These are phyloP conservation scores for Vachellia pachyceras DNA, from an alignment of 306 rosid genomes.

Conservation along the genomic window DNA sequence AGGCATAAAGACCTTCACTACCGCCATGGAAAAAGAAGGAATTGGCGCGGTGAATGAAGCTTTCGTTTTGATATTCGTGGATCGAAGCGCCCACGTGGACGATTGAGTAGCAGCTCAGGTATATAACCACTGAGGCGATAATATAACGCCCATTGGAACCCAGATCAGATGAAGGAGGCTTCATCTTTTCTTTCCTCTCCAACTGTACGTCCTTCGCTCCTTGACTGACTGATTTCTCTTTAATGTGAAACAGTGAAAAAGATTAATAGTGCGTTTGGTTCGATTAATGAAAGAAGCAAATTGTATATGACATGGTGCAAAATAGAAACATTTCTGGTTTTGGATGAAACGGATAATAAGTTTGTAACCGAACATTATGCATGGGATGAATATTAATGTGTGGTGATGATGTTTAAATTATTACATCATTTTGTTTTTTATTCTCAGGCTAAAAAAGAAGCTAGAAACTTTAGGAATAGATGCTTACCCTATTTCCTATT, in stretches of 20 bases:
- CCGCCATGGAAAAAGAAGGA: slow-evolving; percentile 87
- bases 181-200: slow-evolving; percentile 12
- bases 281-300: no score
- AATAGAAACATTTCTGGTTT: no score
- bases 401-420: no score
- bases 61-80: slow-evolving; percentile 66
- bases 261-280: no score
- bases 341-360: no score
- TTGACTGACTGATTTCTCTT: slow-evolving; percentile 17
- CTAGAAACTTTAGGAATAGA: no score
- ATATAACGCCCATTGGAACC: slow-evolving; percentile 35
- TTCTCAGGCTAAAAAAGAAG: no score
- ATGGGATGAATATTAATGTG: no score
- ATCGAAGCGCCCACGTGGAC: slow-evolving; percentile 68
- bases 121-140: slow-evolving; percentile 26
- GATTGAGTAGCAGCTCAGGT: slow-evolving; percentile 35
- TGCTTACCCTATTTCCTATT: no score
- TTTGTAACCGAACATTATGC: no score
- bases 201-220: neutral
- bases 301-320: no score
- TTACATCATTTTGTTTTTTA: no score
- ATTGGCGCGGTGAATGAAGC: slow-evolving; percentile 69
- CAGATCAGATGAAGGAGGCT: slow-evolving; percentile 38
- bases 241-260: slow-evolving; percentile 10
- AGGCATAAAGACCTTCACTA: slow-evolving; percentile 80